Base-by-base conservation (phyloP, 2,329 filamentous ascomycete genomes). In the Plenodomus tracheiphilus region DNA sequence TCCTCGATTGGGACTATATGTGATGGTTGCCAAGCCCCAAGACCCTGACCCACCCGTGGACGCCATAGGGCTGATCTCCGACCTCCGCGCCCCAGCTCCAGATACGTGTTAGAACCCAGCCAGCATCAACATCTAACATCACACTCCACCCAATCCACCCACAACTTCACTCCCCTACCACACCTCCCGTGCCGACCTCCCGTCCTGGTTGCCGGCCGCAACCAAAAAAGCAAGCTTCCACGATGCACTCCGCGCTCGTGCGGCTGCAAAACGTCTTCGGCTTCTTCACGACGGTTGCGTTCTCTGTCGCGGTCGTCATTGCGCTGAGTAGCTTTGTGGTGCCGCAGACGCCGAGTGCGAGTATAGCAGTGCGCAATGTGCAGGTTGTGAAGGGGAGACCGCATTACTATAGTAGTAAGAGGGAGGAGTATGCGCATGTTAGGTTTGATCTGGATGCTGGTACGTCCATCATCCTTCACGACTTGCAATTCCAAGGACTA, bases 281-380 rank as follows among this genome's bases (percentile, higher is more conserved):
- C 74, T 97, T 96, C 84, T 97, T 97, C 81, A 97, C 94, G 16
- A 95, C 91, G 20, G 91, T 97, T 56, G 87, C 88, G 48, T 94
- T 96, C 69, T 83, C 84, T 49, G 82, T 97, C 46, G 92, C 85
- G 43, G 83, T 82, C 46, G 77, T 95, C 49, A 89, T 97, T 62
- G 92, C 93, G 40, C 78, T 88, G 42, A 92, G 91, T 34, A 90
- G 92, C 64, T 74, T 96, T 63, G 75, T 87, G 64, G 79, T 79
- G 50, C 83, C 87, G 3, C 87, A 91, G 57, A 81, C 81, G 6
- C 90, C 91, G 0, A 83, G 75, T 39, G 85, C 84, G 11, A 80
- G 73, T 46, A 77, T 96, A 49, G 77, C 81, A 56, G 75, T 90
- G 39, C 85, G 85, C 51, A 93, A 91, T 72, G 81, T 96, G 32